These are phyloP conservation scores for Coemansia biformis DNA, from an alignment of 192 early-diverging fungal genomes.

Conservation along the genomic window DNA sequence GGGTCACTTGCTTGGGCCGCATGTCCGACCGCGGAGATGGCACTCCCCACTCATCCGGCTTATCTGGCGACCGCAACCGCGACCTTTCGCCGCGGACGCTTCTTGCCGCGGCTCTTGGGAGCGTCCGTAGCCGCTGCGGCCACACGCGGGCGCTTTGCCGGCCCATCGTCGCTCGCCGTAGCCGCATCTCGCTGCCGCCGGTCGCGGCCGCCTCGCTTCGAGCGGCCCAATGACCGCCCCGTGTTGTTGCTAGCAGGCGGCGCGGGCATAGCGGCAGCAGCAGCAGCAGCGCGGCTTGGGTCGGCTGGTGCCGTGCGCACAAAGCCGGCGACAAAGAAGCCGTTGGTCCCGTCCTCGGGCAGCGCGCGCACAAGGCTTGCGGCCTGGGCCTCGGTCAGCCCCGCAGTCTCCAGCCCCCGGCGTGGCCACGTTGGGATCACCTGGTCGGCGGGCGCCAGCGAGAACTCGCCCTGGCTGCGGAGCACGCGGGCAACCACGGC, in stretches of 20 bases:
- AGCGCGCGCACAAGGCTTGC: conserved; percentile 66
- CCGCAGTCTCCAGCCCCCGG: conserved; percentile 56
- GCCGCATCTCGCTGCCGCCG: not conserved
- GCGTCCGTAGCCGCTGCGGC: not conserved
- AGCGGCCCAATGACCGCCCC: too few relatives aligned
- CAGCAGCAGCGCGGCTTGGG: not conserved
- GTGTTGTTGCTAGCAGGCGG: too few relatives aligned
- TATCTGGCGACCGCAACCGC: too few relatives aligned
- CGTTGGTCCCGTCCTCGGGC: conserved; percentile 83
- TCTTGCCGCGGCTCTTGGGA: conserved; percentile 20
- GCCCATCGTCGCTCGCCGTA: not conserved
- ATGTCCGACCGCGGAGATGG: too few relatives aligned
- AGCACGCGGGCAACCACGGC: conserved; percentile 78
- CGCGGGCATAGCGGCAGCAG: conserved; percentile 1
- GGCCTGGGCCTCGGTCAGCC: conserved; percentile 50
- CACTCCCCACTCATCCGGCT: too few relatives aligned
- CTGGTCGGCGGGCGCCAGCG: conserved; percentile 49
- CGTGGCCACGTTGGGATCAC: conserved; percentile 77
- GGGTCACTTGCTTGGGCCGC: too few relatives aligned
- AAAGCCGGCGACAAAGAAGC: conserved; percentile 97
- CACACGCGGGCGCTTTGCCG: too few relatives aligned
- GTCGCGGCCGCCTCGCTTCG: not conserved
- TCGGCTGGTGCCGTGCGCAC: conserved; percentile 39
- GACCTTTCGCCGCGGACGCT: conserved; percentile 16
- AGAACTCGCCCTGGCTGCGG: conserved; percentile 52